A percentile compares a stretch with the other conserved stretches of the same genome.
phyloP scores from a whole-genome alignment of 768 basidiomycete genomes.

The Collybia sordida region DNA sequence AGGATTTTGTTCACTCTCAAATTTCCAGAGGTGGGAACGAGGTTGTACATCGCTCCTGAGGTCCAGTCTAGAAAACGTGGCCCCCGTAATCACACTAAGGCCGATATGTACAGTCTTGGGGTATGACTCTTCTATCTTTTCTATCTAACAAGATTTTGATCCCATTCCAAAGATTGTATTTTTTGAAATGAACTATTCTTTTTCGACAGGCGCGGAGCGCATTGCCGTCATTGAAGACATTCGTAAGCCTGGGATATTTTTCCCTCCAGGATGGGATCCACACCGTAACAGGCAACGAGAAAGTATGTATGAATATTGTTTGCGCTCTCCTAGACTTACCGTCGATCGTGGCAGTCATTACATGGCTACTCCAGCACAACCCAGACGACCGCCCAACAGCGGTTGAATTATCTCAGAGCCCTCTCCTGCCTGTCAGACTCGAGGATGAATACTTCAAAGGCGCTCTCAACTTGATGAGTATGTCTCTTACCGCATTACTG shows the following conservation, averaged over 20 bases:
- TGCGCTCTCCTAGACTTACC: neutral
- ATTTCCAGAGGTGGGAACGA: slow-evolving; percentile 78
- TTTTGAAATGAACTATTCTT: slow-evolving; percentile 93
- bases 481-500: slow-evolving; percentile 17
- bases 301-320: slow-evolving; percentile 45
- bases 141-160: neutral
- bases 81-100: slow-evolving; percentile 81
- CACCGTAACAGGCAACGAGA: slow-evolving; percentile 62
- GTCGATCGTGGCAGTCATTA: slow-evolving; percentile 57
- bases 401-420: slow-evolving; percentile 78
- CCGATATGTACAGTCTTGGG: slow-evolving; percentile 93
- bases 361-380: slow-evolving; percentile 79
- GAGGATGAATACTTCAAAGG: slow-evolving; percentile 88
- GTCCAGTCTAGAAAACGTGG: slow-evolving; percentile 64
- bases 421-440: slow-evolving; percentile 69
- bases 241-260: slow-evolving; percentile 68
- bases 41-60: slow-evolving; percentile 91
- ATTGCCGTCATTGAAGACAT: slow-evolving; percentile 80
- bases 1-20: neutral
- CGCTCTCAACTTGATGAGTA: slow-evolving; percentile 74
- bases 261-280: slow-evolving; percentile 75
- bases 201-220: slow-evolving; percentile 81
- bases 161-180: slow-evolving; percentile 72
- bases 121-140: slow-evolving; percentile 39
- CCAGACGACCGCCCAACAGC: slow-evolving; percentile 78